phyloP scores from a whole-genome alignment of 768 basidiomycete genomes.

The Lactarius tabidus region DNA sequence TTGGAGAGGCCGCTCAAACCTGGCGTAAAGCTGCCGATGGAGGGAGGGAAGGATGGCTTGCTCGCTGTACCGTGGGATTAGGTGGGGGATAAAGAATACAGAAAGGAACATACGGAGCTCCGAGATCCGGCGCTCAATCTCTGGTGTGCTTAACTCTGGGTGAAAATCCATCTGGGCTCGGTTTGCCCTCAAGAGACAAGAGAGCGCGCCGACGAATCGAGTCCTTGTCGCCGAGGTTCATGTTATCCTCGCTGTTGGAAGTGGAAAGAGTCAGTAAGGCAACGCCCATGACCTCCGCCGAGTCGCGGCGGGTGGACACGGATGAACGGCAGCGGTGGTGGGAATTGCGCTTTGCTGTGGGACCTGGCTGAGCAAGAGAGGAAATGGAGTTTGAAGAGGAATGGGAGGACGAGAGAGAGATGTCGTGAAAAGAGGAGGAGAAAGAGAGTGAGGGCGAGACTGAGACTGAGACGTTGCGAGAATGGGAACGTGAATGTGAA shows the following conservation, averaged over 20 bases:
- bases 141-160: conserved; percentile 69
- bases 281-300: too few relatives aligned
- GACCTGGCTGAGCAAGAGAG: conserved; percentile 34
- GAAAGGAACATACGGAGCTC: conserved; percentile 57
- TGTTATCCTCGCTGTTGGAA: too few relatives aligned
- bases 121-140: conserved; percentile 51
- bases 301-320: too few relatives aligned
- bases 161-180: conserved; percentile 55
- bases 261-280: too few relatives aligned
- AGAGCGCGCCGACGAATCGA: conserved; percentile 80
- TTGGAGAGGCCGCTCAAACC: conserved; percentile 42
- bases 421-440: conserved; percentile 31
- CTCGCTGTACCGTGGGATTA: too few relatives aligned
- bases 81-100: conserved; percentile 5
- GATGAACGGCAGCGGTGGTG: too few relatives aligned
- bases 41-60: too few relatives aligned
- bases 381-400: conserved; percentile 33
- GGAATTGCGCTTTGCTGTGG: too few relatives aligned
- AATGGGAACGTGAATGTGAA: conserved; percentile 64
- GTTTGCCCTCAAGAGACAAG: conserved; percentile 83
- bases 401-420: conserved; percentile 28
- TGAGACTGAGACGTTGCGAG: conserved; percentile 58
- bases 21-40: conserved; percentile 40
- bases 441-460: conserved; percentile 31
- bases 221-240: too few relatives aligned